These are phyloP conservation scores for Schoenoplectus triqueter DNA, from an alignment of 202 grass and related monocot genomes.

Conservation along the genomic window DNA sequence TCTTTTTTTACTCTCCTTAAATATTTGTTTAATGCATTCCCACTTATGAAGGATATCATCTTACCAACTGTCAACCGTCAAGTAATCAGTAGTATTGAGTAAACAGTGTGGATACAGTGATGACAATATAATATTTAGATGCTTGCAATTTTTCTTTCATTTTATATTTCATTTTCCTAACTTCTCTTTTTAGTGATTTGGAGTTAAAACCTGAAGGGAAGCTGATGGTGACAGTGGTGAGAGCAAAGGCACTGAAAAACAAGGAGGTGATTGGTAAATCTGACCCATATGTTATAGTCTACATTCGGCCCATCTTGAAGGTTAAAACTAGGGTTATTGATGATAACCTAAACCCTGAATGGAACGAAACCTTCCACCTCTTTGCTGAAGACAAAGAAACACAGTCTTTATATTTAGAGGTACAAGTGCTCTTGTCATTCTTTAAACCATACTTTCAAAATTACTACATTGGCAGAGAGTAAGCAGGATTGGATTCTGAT, in stretches of 20 bases:
- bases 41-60: neutral
- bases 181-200: constrained; percentile 67
- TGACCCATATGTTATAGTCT: constrained; percentile 92
- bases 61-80: neutral
- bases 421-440: constrained; percentile 22
- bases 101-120: neutral
- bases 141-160: constrained; percentile 17
- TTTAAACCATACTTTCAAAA: neutral
- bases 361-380: constrained; percentile 88
- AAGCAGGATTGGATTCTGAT: neutral
- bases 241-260: constrained; percentile 81
- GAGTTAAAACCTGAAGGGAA: constrained; percentile 94
- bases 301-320: constrained; percentile 90
- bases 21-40: neutral
- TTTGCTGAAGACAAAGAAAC: constrained; percentile 94
- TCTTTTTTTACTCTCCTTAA: constrained; percentile 4
- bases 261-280: constrained; percentile 96
- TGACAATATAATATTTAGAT: neutral
- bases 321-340: constrained; percentile 82
- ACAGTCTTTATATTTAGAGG: constrained; percentile 76
- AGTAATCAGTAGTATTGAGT: neutral
- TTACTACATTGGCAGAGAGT: neutral
- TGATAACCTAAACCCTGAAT: constrained; percentile 87
- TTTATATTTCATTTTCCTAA: neutral
- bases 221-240: constrained; percentile 69